These are phyloP conservation scores for Exophiala dermatitidis DNA, from an alignment of 2,329 filamentous ascomycete species.

Conservation along the genomic window DNA sequence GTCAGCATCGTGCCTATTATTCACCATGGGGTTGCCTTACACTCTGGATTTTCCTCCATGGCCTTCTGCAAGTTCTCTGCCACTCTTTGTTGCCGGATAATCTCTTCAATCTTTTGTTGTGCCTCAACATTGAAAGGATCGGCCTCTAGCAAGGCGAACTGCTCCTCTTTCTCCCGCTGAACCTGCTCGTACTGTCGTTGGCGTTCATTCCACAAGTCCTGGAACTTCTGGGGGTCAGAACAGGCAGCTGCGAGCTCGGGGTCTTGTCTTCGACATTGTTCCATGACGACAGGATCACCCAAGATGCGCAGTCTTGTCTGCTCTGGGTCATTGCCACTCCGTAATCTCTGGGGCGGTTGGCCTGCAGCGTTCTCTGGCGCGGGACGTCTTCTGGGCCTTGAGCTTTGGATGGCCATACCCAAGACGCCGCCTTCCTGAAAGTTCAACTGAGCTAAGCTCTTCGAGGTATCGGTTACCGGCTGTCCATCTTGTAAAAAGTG, in stretches of 20 bases:
- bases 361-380: conserved; percentile 19
- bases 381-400: conserved; percentile 18
- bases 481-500: conserved; percentile 86
- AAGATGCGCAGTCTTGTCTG: conserved; percentile 74
- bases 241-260: conserved; percentile 71
- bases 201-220: conserved; percentile 61
- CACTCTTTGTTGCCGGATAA: conserved; percentile 89
- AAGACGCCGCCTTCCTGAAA: conserved; percentile 90
- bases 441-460: conserved; percentile 73
- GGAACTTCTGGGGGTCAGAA: conserved; percentile 69
- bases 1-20: neutral
- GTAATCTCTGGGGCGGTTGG: conserved; percentile 21
- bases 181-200: conserved; percentile 63
- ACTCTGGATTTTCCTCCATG: conserved; percentile 95
- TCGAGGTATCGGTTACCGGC: conserved; percentile 66
- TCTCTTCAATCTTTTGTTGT: conserved; percentile 88
- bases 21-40: conserved; percentile 44
- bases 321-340: conserved; percentile 58
- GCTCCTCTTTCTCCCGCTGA: conserved; percentile 68
- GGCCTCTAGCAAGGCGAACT: conserved; percentile 78
- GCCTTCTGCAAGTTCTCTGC: conserved; percentile 94
- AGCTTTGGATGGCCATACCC: conserved; percentile 62
- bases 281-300: conserved; percentile 65
- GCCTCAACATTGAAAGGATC: conserved; percentile 92
- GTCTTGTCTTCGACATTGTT: conserved; percentile 62